phyloP scores from a whole-genome alignment of 306 rosid genomes.

The Gynostemma pentaphyllum region DNA sequence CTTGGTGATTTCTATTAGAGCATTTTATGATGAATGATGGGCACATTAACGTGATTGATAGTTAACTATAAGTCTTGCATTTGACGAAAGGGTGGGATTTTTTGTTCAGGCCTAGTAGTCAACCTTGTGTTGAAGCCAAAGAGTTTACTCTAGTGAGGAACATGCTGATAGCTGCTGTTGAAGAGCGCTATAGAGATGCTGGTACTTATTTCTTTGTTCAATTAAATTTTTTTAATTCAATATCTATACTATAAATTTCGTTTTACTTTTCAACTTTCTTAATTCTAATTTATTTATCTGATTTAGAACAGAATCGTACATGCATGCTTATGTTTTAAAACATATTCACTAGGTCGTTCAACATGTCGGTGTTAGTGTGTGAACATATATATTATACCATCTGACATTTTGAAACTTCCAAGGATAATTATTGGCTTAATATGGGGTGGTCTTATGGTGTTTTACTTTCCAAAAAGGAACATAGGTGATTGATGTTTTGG shows the following conservation, averaged over 20 bases:
- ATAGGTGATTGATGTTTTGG: neutral
- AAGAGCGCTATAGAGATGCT: slow-evolving; percentile 95
- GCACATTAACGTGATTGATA: neutral
- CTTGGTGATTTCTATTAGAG: neutral
- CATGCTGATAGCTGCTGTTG: slow-evolving; percentile 85
- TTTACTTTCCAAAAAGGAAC: neutral
- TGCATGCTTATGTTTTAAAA: neutral
- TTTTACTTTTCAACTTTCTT: neutral
- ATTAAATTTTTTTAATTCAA: neutral
- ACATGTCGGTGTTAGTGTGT: neutral
- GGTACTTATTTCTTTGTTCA: slow-evolving; percentile 27
- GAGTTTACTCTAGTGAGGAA: slow-evolving; percentile 82
- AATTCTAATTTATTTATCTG: neutral
- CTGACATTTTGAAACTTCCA: neutral
- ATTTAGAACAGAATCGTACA: neutral
- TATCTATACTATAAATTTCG: neutral
- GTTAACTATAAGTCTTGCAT: neutral
- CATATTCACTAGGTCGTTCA: neutral
- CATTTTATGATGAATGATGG: neutral
- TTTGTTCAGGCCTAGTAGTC: slow-evolving; percentile 66
- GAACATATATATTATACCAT: neutral
- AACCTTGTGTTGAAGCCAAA: slow-evolving; percentile 71
- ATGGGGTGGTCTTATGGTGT: neutral
- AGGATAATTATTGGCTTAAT: neutral
- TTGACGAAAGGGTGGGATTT: neutral